Evolutionary conservation across 2,329 filamentous ascomycete genomes (phyloP).

Genomic region (Penicillium aurantiogriseum): DNA sequence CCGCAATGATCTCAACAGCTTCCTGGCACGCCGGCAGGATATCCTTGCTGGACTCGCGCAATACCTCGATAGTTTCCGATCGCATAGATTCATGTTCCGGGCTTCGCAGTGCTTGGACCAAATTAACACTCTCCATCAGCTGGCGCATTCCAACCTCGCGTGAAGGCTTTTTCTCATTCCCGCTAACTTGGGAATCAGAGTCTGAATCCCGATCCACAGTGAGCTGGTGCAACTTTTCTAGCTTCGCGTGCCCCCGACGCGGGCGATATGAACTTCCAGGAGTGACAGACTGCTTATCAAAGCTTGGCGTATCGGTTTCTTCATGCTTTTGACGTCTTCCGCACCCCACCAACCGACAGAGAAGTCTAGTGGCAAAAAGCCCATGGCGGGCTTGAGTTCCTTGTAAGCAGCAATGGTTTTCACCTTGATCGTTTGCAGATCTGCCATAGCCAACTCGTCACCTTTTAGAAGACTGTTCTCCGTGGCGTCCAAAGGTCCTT

Average conservation of each 20-base stretch:
- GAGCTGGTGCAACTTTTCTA: slow-evolving; percentile 18
- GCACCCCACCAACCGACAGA: slow-evolving; percentile 49
- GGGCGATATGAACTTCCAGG: slow-evolving; percentile 46
- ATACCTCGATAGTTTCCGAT: slow-evolving; percentile 32
- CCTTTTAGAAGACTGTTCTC: slow-evolving; percentile 16
- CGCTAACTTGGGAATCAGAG: neutral
- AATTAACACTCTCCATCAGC: slow-evolving; percentile 31
- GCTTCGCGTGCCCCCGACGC: slow-evolving; percentile 22
- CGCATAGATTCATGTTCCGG: slow-evolving; percentile 38
- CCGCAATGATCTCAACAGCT: slow-evolving; percentile 19
- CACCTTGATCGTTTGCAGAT: slow-evolving; percentile 33
- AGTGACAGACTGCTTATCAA: slow-evolving; percentile 39
- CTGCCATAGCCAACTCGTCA: slow-evolving; percentile 17
- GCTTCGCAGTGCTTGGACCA: slow-evolving; percentile 41
- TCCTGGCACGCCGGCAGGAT: slow-evolving; percentile 32
- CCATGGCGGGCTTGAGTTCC: slow-evolving; percentile 40
- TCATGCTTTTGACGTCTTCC: slow-evolving; percentile 43
- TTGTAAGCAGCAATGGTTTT: slow-evolving; percentile 40
- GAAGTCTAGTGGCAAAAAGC: slow-evolving; percentile 50
- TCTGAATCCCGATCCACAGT: slow-evolving; percentile 7
- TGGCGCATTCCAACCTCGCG: slow-evolving; percentile 33
- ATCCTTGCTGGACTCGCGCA: slow-evolving; percentile 30
- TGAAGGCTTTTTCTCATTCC: slow-evolving; percentile 18
- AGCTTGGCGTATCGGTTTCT: slow-evolving; percentile 38
- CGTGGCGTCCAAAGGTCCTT: slow-evolving; percentile 34